phyloP scores from a whole-genome alignment of 1,284 basidiomycete genomes.

The Hymenochaete sp. region DNA sequence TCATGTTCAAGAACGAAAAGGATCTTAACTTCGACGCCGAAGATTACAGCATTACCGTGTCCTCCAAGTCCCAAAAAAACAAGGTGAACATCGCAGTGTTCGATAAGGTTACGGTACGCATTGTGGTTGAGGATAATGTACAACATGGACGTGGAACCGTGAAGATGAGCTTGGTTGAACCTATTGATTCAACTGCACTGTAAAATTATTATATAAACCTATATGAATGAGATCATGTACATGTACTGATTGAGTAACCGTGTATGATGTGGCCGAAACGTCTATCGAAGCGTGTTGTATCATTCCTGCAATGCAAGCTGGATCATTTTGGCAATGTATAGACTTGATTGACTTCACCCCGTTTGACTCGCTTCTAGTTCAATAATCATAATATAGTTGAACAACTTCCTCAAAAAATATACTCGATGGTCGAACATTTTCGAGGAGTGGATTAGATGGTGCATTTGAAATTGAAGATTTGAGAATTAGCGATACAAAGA shows the following conservation, averaged over 20 bases:
- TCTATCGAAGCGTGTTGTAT: too few relatives aligned
- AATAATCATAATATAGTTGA: too few relatives aligned
- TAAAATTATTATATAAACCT: not conserved
- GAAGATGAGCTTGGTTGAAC: conserved; percentile 77
- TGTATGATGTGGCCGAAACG: too few relatives aligned
- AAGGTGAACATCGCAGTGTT: conserved; percentile 74
- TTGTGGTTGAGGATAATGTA: conserved; percentile 90
- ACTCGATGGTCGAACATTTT: too few relatives aligned
- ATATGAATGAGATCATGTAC: not conserved
- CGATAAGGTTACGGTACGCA: conserved; percentile 84
- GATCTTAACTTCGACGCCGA: conserved; percentile 83
- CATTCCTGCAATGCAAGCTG: not conserved
- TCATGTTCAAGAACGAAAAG: conserved; percentile 85
- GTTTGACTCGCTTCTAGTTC: too few relatives aligned
- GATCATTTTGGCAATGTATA: not conserved
- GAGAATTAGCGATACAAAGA: too few relatives aligned
- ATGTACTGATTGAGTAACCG: not conserved
- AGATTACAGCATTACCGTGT: conserved; percentile 77
- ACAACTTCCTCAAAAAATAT: too few relatives aligned
- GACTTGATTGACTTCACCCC: too few relatives aligned
- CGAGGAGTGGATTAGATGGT: too few relatives aligned
- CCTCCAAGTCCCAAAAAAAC: conserved; percentile 24
- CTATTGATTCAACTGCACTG: conserved; percentile 44
- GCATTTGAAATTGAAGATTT: not conserved
- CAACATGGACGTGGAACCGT: conserved; percentile 92